Conservation (phyloP, 1,139 yeast genomes). For the Diutina neorugosa region DNA sequence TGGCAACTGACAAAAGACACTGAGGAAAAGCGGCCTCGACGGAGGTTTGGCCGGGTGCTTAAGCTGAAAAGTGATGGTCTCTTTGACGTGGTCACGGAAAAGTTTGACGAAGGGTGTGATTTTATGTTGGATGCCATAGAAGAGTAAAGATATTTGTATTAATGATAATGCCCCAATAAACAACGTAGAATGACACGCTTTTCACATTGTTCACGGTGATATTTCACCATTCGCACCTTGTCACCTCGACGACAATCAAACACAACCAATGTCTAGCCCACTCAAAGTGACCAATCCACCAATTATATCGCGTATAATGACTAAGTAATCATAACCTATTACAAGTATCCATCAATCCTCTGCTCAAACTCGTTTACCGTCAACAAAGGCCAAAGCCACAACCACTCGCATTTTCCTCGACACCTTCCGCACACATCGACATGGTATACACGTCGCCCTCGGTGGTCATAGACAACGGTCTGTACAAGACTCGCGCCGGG, state of each 20-base stretch:
- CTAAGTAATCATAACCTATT: background rate
- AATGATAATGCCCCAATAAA: background rate
- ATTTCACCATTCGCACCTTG: too few relatives aligned
- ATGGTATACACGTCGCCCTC: constrained; percentile 37
- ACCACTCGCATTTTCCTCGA: background rate
- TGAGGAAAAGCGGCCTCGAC: constrained; percentile 62
- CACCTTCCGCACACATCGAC: background rate
- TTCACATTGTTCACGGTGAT: too few relatives aligned
- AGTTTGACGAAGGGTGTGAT: constrained; percentile 78
- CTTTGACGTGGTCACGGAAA: constrained; percentile 66
- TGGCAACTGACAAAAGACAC: constrained; percentile 36
- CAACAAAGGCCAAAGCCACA: background rate
- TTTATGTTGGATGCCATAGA: constrained; percentile 69
- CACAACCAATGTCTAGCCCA: too few relatives aligned
- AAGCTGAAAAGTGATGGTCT: constrained; percentile 63
- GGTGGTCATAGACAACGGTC: constrained; percentile 60
- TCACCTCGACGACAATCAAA: too few relatives aligned
- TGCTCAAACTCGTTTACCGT: background rate
- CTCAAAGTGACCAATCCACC: too few relatives aligned
- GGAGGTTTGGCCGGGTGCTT: constrained; percentile 82
- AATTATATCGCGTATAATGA: too few relatives aligned
- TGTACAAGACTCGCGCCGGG: constrained; percentile 57
- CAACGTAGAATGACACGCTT: too few relatives aligned
- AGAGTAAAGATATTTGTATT: constrained; percentile 18
- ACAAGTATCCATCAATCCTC: background rate